Conservation (phyloP, 2,329 filamentous ascomycete genomes). For the Westerdykella ornata region DNA sequence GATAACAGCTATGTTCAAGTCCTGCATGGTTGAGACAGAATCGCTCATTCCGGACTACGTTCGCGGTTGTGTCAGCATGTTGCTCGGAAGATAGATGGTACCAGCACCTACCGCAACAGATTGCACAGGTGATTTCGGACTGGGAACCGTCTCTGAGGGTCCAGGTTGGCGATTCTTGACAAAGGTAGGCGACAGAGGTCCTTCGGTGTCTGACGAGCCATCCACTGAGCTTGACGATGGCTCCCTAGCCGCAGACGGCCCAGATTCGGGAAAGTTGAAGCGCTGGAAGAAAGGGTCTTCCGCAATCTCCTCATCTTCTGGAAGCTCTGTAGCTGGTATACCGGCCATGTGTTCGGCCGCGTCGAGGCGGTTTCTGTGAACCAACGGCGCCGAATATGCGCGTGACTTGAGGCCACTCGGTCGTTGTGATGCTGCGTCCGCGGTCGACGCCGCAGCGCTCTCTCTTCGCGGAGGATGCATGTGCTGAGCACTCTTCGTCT, state of each 20-base stretch:
- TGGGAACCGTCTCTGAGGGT: conserved; percentile 11
- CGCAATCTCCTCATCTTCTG: conserved; percentile 34
- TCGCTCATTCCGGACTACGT: conserved; percentile 25
- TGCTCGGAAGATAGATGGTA: neutral
- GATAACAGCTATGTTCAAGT: conserved; percentile 54
- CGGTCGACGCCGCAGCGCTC: conserved; percentile 12
- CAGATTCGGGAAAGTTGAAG: conserved; percentile 31
- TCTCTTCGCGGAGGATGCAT: conserved; percentile 18
- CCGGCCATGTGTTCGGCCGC: conserved; percentile 11
- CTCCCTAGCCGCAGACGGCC: conserved; percentile 12
- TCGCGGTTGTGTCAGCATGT: conserved; percentile 14
- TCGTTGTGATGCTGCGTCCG: conserved; percentile 13
- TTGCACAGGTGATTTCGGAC: conserved; percentile 14
- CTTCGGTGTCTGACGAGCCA: conserved; percentile 34
- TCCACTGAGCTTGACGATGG: conserved; percentile 21
- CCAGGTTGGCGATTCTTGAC: conserved; percentile 20
- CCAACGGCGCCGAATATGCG: conserved; percentile 34
- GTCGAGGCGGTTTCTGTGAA: conserved; percentile 20
- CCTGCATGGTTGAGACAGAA: conserved; percentile 37
- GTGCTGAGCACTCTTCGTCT: conserved; percentile 22
- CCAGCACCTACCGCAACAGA: conserved; percentile 23
- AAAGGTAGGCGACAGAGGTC: conserved; percentile 33
- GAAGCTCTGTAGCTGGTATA: conserved; percentile 63
- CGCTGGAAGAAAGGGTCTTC: conserved; percentile 40
- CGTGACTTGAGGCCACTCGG: conserved; percentile 30